Base-by-base conservation (phyloP, 2,329 filamentous ascomycete species). In the Cladophialophora carrionii region DNA sequence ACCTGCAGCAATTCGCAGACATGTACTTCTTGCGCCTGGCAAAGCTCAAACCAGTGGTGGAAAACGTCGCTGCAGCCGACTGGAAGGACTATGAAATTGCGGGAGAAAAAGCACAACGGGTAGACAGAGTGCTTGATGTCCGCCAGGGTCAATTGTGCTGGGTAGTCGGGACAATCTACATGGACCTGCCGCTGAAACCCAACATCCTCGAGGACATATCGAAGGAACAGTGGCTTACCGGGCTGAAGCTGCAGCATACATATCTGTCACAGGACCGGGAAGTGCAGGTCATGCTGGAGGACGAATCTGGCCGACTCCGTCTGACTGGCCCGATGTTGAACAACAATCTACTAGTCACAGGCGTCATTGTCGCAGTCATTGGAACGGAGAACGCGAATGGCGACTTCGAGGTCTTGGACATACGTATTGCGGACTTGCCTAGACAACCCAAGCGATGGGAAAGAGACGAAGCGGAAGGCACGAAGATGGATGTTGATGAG, bases 181-280 rank as follows among this genome's bases (percentile, higher is more conserved):
- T 98, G 90, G 92, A 98, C 69, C 93, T 99, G 91, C 87, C 90
- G 2, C 78, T 97, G 73, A 99, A 99, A 80, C 95, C 96, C 0
- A 96, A 96, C 74, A 94, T 99, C 76, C 81, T 99, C 37, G 93
- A 97, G 65, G 95, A 99, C 72, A 90, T 99, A 49, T 90, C 91
- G 48, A 96, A 96, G 78, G 94, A 97, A 90, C 90, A 93, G 75
- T 97, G 91, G 89, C 92, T 96, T 65, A 89, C 91, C 0, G 92
- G 90, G 1, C 92, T 93, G 8, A 87, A 90, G 14, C 85, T 87
- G 7, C 85, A 88, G 65, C 84, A 89, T 69, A 95, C 92, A 71
- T 97, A 96, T 78, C 85, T 87, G 70, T 87, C 85, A 41, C 79
- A 84, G 9, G 82, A 87, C 67, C 78, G 80, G 63, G 84, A 89